Evolutionary conservation across 129 eudicot genomes (phyloP).

Genomic region (Gnaphalium uliginosum): DNA sequence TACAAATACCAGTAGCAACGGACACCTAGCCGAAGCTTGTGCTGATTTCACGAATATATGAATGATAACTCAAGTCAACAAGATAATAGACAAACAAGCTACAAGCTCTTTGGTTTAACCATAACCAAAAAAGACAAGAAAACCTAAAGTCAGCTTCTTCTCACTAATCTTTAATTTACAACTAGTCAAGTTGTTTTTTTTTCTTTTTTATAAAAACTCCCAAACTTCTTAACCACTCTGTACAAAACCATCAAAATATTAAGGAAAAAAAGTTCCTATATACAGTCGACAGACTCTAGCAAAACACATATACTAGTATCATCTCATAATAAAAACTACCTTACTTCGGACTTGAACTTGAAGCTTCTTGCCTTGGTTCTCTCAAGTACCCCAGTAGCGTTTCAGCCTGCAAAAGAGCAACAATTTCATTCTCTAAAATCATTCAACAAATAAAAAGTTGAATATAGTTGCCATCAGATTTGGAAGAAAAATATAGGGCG

Average conservation of each 20-base stretch:
- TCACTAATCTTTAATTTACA: conserved; percentile 37
- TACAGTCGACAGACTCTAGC: conserved; percentile 48
- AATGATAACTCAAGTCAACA: conserved; percentile 35
- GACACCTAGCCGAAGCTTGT: not conserved
- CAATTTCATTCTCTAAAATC: not conserved
- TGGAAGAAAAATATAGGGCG: too few relatives aligned
- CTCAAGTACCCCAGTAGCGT: conserved; percentile 70
- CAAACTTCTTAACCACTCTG: conserved; percentile 52
- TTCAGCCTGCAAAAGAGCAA: conserved; percentile 65
- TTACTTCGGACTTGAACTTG: conserved; percentile 65
- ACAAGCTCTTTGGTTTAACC: conserved; percentile 27
- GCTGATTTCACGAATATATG: conserved; percentile 16
- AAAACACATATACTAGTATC: conserved; percentile 27
- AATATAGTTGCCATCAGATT: too few relatives aligned
- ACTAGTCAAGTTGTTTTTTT: conserved; percentile 22
- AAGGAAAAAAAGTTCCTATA: conserved; percentile 29
- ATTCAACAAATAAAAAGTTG: too few relatives aligned
- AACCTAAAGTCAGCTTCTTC: conserved; percentile 43
- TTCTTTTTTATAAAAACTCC: conserved; percentile 24
- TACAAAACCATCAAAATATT: conserved; percentile 47
- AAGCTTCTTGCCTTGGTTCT: conserved; percentile 89
- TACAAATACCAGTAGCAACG: conserved; percentile 1
- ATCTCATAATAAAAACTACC: conserved; percentile 13
- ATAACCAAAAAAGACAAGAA: conserved; percentile 30
- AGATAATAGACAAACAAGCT: conserved; percentile 32